Conservation (phyloP, 441 rosid genomes). For the Erodium texanum region DNA sequence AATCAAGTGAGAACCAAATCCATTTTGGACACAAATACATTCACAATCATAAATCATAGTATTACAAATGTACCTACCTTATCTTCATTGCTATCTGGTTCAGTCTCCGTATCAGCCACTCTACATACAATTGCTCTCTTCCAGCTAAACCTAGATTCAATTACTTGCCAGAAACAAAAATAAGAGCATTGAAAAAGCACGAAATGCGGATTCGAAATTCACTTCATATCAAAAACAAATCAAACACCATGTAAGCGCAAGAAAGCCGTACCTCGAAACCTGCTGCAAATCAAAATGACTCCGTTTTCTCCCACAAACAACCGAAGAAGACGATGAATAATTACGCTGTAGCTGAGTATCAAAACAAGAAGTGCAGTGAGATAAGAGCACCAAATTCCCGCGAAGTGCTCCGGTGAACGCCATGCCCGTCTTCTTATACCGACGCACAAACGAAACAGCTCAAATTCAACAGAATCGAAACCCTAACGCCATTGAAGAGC, state of each 20-base stretch:
- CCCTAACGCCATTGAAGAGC: constrained; percentile 23
- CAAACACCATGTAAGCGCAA: background rate
- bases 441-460: background rate
- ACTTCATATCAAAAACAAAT: too few relatives aligned
- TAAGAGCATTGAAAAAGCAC: background rate
- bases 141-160: constrained; percentile 29
- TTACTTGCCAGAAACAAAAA: constrained; percentile 5
- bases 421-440: constrained; percentile 25
- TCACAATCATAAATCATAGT: background rate
- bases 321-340: constrained; percentile 30
- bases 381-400: constrained; percentile 34
- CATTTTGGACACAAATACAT: background rate
- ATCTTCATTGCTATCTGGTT: constrained; percentile 68
- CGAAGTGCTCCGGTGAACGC: constrained; percentile 43
- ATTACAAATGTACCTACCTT: constrained; percentile 31
- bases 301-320: constrained; percentile 21
- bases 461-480: constrained; percentile 20
- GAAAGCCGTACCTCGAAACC: constrained; percentile 34
- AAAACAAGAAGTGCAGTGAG: constrained; percentile 46
- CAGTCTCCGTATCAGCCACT: constrained; percentile 49
- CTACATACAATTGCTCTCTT: constrained; percentile 46
- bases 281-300: constrained; percentile 22
- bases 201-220: background rate
- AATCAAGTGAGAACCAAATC: background rate
- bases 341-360: constrained; percentile 35